Evolutionary conservation across 345 rosid species (phyloP).

Genomic region (Brassica incana): DNA sequence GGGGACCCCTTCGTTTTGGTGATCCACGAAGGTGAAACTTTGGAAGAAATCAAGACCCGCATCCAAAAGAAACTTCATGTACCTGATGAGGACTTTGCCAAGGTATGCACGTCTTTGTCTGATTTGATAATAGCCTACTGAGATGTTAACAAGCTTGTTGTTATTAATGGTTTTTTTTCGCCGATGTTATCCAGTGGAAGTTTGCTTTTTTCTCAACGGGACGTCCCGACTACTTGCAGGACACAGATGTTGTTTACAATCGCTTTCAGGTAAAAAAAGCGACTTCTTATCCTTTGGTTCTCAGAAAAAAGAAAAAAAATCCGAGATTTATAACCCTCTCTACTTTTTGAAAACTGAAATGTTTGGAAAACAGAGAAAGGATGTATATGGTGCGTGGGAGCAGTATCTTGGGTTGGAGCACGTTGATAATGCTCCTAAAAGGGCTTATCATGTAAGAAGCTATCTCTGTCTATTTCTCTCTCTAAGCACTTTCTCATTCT

Average conservation of each 20-base stretch:
- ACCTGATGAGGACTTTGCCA: constrained; percentile 85
- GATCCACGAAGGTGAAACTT: constrained; percentile 82
- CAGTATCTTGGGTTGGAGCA: constrained; percentile 91
- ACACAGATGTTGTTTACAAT: constrained; percentile 65
- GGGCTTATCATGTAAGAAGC: constrained; percentile 70
- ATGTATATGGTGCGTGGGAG: constrained; percentile 35
- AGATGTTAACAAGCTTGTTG: neutral
- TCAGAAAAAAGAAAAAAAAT: neutral
- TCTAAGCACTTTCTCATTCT: neutral
- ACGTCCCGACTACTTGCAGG: constrained; percentile 85
- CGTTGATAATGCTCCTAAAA: constrained; percentile 74
- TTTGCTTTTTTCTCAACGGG: constrained; percentile 86
- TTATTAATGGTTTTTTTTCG: neutral
- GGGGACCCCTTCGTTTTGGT: constrained; percentile 97
- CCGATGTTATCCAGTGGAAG: constrained; percentile 64
- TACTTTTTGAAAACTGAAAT: neutral
- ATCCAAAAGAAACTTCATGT: constrained; percentile 81
- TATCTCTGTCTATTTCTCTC: neutral
- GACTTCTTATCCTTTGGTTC: neutral
- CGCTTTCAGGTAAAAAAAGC: constrained; percentile 71
- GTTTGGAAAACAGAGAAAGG: constrained; percentile 48
- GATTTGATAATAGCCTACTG: neutral
- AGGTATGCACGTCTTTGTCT: constrained; percentile 49
- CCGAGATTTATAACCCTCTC: neutral
- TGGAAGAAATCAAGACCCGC: constrained; percentile 72